Conservation (phyloP, 1,284 basidiomycete genomes). For the Cutaneotrichosporon mucoides region DNA sequence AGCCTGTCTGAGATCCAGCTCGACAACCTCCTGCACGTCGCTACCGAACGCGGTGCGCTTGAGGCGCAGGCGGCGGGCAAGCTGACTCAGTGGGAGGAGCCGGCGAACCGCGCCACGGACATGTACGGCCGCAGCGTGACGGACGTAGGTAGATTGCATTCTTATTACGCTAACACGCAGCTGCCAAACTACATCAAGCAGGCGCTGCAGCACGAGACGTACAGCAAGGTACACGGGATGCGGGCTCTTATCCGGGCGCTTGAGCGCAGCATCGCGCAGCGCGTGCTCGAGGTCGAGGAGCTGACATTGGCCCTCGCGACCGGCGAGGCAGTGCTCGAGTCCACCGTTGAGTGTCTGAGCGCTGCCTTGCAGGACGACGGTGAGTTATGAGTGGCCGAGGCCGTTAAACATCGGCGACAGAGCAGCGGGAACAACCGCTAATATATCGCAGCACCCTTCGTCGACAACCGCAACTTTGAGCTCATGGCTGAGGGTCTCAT, state of each 20-base stretch:
- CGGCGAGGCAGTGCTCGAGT: slow-evolving; percentile 4
- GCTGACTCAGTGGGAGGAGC: slow-evolving; percentile 17
- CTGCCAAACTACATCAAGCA: slow-evolving; percentile 39
- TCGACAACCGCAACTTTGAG: slow-evolving; percentile 20
- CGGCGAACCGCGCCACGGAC: slow-evolving; percentile 20
- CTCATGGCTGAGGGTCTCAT: slow-evolving; percentile 5
- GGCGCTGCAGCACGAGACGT: slow-evolving; percentile 36
- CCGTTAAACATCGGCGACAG: no score
- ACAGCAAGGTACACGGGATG: slow-evolving; percentile 28
- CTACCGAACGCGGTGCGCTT: slow-evolving; percentile 26
- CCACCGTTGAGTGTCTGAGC: slow-evolving; percentile 1
- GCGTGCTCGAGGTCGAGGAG: slow-evolving; percentile 25
- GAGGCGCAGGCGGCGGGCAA: slow-evolving; percentile 12
- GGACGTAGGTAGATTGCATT: slow-evolving; percentile 24
- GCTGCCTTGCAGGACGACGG: background rate
- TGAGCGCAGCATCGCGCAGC: slow-evolving; percentile 20
- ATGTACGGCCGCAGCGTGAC: slow-evolving; percentile 30
- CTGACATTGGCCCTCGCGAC: slow-evolving; percentile 16
- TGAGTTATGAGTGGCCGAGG: no score
- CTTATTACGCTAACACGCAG: slow-evolving; percentile 7
- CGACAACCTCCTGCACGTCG: slow-evolving; percentile 35
- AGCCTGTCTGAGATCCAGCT: slow-evolving; percentile 38
- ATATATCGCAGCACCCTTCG: background rate
- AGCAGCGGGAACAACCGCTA: no score
- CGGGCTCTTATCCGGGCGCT: slow-evolving; percentile 23